Percentiles rank a stretch among this genome's conserved stretches.
These are phyloP conservation scores for Aspergillus novofumigatus DNA, from an alignment of 2,329 filamentous ascomycete genomes.

Conservation along the genomic window DNA sequence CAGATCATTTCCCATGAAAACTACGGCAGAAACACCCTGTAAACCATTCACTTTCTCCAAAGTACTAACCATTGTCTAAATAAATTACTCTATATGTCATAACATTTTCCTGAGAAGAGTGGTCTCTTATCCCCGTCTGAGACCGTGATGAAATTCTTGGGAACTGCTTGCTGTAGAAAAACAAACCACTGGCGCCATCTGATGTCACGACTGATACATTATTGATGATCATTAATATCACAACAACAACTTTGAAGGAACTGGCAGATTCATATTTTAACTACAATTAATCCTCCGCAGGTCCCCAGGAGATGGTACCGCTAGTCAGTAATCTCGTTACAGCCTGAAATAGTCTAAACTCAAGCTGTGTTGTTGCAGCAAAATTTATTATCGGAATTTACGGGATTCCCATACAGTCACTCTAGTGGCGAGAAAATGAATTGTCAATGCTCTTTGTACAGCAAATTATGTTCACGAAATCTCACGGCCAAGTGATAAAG, in stretches of 20 bases:
- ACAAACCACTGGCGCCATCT: too few species aligned
- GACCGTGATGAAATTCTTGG: not conserved
- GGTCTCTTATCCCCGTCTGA: not conserved
- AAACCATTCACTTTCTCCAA: too few species aligned
- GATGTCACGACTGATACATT: too few species aligned
- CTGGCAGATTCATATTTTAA: not conserved
- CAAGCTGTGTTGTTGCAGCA: not conserved
- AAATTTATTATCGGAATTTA: not conserved
- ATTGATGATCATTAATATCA: too few species aligned
- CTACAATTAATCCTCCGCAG: not conserved
- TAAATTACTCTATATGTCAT: not conserved
- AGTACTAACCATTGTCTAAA: too few species aligned
- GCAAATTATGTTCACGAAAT: not conserved
- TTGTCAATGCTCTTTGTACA: not conserved
- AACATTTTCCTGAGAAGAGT: not conserved
- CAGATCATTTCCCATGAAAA: not conserved
- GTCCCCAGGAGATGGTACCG: not conserved
- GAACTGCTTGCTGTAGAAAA: not conserved
- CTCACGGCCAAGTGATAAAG: not conserved
- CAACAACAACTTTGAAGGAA: too few species aligned
- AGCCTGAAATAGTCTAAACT: not conserved
- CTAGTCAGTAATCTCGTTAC: not conserved
- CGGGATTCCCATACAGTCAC: not conserved
- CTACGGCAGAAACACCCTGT: not conserved
- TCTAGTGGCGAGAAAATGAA: not conserved